Evolutionary conservation across 352 stramenopile genomes (phyloP), one percentile per base, ranked within the genome.

Genomic region (Phytopythium kandeliae): DNA sequence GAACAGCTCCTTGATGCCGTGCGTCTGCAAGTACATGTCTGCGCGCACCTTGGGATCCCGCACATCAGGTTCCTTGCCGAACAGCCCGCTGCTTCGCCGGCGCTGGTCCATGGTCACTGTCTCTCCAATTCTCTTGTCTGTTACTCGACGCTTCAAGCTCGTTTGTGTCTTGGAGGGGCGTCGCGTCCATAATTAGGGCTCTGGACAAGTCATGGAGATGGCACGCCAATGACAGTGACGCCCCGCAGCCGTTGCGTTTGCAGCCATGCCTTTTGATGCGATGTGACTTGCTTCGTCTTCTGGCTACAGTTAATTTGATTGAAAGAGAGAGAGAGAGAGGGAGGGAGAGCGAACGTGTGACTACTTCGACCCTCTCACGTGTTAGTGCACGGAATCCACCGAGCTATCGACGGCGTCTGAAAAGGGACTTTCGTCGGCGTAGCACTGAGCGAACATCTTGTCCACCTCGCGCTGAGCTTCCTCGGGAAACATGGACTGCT

Each of bases 391-490:
- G 3, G 41, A 17, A 19, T 50, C 28, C 16, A 42, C 28, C 26
- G 26, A 25, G n/a, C 21, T 33, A 21, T 31, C 30, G 19, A 16
- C 33, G n/a, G 47, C 11, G 34, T 60, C 44, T 30, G 53, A 43
- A 46, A 92, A 92, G 15, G 82, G 82, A 48, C 67, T 83, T 19
- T 80, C 63, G 50, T 92, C 82, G 7, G 64, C 63, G 64, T 86
- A 92, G 61, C 82, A 92, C 48, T 74, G 65, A 4, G 73, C 57
- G 45, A 92, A 91, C 73, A 92, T 89, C 55, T 87, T 83, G 45
- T 90, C 70, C 4, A 92, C 82, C 58, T 87, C 64, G 15, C 59
- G 53, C 15, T 66, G 55, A 12, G 82, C 82, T 67, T 88, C 65
- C 8, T 68, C 54, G 37, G 82, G 79, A 57, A 89, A 90, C 68